Base-by-base conservation (phyloP, 768 basidiomycete species). In the Russula virescens region DNA sequence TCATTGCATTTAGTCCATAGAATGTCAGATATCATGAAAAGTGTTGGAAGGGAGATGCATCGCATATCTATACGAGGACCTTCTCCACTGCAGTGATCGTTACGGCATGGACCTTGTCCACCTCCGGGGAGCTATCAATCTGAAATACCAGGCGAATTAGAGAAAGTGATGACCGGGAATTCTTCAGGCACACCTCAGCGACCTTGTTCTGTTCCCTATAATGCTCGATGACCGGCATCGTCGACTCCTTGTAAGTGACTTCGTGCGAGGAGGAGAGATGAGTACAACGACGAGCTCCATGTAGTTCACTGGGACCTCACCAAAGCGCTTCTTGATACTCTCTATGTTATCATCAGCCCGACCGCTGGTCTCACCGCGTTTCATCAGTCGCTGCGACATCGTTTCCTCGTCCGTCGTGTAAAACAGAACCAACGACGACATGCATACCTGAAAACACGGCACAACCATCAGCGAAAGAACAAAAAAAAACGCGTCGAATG, bases 271-370 rank as follows among this genome's bases (percentile, higher is more conserved):
- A n/a, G 14, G 18, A 55, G 10, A 13, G 23, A 38, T 46, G 1
- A 47, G 35, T 18, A 46, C 14, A 31, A 21, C 2, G 13, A 6
- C 18, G 45, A 35, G 45, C 16, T 8, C 38, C 40, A 21, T 2
- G 25, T 11, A 35, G 25, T 23, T 4, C 21, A 53, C 34, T 42
- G 16, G 21, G 14, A 80, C 87, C 21, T 31, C 71, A 90, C 94
- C 78, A 79, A 98, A 98, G n/a, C 97, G 89, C 76, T 98, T 99
- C 77, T 83, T 88, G 75, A 99, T 96, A 72, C 87, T 93, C 73
- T 96, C 93, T 14, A 78, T 79, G 71, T 99, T 99, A 73, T 99
- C 97, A 69, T 99, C 97, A 70, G 94, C 95, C 16, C 97, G 81
- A 18, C 97, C 96, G 59, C 89, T 92, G 0, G 95, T 98, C 80